Evolutionary conservation across 108 stramenopile species (phyloP).

Genomic region (Poteriospumella lacustris): DNA sequence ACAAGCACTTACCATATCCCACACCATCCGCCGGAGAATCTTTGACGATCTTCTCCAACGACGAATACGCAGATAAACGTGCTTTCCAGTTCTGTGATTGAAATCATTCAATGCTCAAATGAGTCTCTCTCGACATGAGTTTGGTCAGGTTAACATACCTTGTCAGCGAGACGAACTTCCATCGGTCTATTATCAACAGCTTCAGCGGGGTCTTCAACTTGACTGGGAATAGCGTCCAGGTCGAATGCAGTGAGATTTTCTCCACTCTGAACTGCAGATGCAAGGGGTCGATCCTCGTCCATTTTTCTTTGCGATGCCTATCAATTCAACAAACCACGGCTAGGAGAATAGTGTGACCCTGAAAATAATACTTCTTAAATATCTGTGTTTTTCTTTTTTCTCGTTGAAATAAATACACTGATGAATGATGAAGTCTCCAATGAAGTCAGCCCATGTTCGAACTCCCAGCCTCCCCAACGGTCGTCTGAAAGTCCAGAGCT

Average conservation of each 20-base stretch:
- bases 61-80: neutral
- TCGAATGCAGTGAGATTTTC: no score
- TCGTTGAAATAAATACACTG: neutral
- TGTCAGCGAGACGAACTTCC: neutral
- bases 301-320: no score
- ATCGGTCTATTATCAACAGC: conserved; percentile 18
- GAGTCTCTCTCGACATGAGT: neutral
- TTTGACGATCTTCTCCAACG: neutral
- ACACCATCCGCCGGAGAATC: neutral
- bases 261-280: no score
- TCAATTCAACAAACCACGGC: no score
- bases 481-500: neutral
- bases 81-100: conserved; percentile 22
- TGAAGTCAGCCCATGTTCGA: neutral
- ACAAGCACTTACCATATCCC: neutral
- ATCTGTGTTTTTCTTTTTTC: no score
- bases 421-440: neutral
- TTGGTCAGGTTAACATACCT: no score
- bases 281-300: no score
- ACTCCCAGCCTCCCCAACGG: neutral
- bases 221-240: no score
- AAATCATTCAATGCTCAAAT: neutral
- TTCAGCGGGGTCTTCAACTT: no score
- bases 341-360: no score
- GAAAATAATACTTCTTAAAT: no score